Conservation (phyloP, 805 yeast genomes). For the Starmerella apicola region DNA sequence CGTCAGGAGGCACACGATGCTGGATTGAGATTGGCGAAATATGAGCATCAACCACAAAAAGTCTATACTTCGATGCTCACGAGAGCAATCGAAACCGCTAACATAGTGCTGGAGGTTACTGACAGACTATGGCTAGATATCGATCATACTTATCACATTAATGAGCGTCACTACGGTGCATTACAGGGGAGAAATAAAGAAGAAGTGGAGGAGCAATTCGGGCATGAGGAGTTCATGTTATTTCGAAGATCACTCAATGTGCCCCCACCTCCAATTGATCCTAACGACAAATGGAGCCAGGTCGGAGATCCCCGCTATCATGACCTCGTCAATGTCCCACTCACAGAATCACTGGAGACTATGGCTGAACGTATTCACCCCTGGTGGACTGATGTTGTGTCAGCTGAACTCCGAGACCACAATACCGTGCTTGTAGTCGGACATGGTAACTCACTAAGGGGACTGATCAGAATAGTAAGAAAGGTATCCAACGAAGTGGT, state of each 20-base stretch:
- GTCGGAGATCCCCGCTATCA: slow-evolving; percentile 71
- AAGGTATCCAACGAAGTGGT: slow-evolving; percentile 80
- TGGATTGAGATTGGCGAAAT: slow-evolving; percentile 76
- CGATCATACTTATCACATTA: slow-evolving; percentile 90
- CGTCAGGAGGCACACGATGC: slow-evolving; percentile 81
- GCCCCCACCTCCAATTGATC: slow-evolving; percentile 85
- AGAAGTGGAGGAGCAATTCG: slow-evolving; percentile 69
- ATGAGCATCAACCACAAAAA: slow-evolving; percentile 68
- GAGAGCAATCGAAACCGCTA: slow-evolving; percentile 94
- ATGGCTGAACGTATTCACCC: slow-evolving; percentile 94
- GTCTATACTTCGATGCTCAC: slow-evolving; percentile 81
- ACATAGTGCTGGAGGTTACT: slow-evolving; percentile 76
- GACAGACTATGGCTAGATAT: slow-evolving; percentile 85
- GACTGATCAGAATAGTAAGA: slow-evolving; percentile 86
- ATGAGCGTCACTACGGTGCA: slow-evolving; percentile 98
- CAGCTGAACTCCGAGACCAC: slow-evolving; percentile 66
- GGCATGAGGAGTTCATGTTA: slow-evolving; percentile 81
- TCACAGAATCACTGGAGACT: slow-evolving; percentile 83
- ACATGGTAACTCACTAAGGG: slow-evolving; percentile 97
- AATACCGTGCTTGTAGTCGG: slow-evolving; percentile 89
- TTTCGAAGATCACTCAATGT: slow-evolving; percentile 95
- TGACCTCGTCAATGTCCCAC: slow-evolving; percentile 75
- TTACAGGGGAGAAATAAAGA: slow-evolving; percentile 98
- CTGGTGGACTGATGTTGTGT: slow-evolving; percentile 84
- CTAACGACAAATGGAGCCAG: slow-evolving; percentile 71